Evolutionary conservation across 345 rosid genomes (phyloP).

Genomic region (Eucalyptus cladocalyx): DNA sequence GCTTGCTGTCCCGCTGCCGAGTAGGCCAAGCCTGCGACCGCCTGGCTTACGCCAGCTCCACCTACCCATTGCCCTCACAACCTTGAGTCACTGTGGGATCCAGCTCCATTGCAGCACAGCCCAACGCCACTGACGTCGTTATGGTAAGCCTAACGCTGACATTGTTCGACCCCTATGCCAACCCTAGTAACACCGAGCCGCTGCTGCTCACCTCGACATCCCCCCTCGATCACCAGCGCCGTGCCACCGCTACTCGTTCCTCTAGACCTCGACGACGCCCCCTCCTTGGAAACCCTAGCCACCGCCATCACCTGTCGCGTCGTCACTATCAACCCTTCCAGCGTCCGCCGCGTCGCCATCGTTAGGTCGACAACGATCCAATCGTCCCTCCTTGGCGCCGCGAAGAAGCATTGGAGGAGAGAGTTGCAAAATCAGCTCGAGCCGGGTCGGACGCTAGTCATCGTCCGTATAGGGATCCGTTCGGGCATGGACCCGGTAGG

Average conservation of each 20-base stretch:
- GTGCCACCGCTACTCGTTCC: no score
- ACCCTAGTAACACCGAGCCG: fast-evolving
- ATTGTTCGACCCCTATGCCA: fast-evolving
- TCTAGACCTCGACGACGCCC: fast-evolving
- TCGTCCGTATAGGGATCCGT: no score
- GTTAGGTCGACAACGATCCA: no score
- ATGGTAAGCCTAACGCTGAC: no score
- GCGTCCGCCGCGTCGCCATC: fast-evolving
- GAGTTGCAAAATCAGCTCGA: no score
- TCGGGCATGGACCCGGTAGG: fast-evolving
- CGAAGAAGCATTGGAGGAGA: no score
- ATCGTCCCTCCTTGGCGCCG: fast-evolving
- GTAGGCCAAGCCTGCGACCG: no score
- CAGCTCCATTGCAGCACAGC: fast-evolving
- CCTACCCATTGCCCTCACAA: fast-evolving
- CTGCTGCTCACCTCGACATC: no score
- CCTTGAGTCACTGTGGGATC: no score
- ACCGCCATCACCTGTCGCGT: fast-evolving
- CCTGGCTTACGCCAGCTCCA: no score
- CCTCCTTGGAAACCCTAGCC: no score
- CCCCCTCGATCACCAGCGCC: no score
- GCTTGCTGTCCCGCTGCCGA: fast-evolving
- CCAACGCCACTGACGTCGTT: fast-evolving
- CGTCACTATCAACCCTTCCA: fast-evolving
- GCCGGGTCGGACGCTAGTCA: fast-evolving